Evolutionary conservation across 169 alveolate species (phyloP), one percentile per base, ranked within the genome.

Genomic region (Plasmodium gonderi): DNA sequence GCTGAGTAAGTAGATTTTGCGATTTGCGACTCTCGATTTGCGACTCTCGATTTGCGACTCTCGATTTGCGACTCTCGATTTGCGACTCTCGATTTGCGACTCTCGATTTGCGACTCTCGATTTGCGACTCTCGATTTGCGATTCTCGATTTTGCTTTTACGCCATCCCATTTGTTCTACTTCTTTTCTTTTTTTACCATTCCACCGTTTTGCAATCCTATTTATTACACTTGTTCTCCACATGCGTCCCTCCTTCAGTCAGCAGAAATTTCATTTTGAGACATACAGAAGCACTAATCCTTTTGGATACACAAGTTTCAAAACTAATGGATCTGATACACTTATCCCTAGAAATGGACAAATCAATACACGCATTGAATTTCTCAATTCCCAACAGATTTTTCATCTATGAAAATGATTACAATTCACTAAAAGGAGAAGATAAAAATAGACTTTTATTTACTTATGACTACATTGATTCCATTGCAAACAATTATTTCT

Each of bases 291-390:
- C 74, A 26, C 65, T 82, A 5, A 33, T 38, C 31, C 36, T 45
- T 31, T n/a, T 82, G 75, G 92, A 82, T 11, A 82, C 92, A n/a
- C 92, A 82, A 47, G 64, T 82, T 2, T 31, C 92, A 3, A 82
- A 72, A 38, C 60, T 82, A n/a, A 49, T 82, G 36, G 92, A 82
- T 8, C 17, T 82, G 5, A 82, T 82, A 47, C 20, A 69, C 64
- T 60, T 82, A 49, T 68, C 77, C 26, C 11, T 82, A 12, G 40
- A 12, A 45, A 23, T 47, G 20, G 92, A 82, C 42, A 68, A 69
- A 68, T 82, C 92, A 7, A 9, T 0, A 36, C 14, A 82, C 76
- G 9, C 40, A 3, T 60, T 82, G 26, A 33, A 69, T 38, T 69
- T 82, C 7, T 33, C 81, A 14, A n/a, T 82, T 4, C 1, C 81